Percentiles rank a stretch among this genome's conserved stretches.
These are phyloP conservation scores for Lodderomyces metapsilosis DNA, from an alignment of 1,139 yeast genomes.

Conservation along the genomic window DNA sequence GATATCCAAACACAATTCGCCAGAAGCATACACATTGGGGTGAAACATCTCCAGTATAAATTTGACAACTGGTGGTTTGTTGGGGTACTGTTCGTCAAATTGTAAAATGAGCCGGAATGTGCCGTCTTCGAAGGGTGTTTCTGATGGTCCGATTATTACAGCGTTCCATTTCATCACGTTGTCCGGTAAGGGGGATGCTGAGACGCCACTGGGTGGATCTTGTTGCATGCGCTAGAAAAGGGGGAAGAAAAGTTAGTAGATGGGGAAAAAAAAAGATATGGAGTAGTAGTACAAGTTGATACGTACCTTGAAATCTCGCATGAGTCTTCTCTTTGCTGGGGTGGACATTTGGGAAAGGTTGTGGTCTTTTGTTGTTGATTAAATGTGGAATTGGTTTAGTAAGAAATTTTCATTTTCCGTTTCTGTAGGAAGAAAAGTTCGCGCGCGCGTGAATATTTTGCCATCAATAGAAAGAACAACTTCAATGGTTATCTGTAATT, in stretches of 20 bases:
- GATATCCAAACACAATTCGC: slow-evolving; percentile 94
- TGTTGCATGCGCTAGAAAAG: slow-evolving; percentile 80
- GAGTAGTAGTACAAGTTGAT: no score
- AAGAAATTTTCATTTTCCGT: no score
- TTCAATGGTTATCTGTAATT: neutral
- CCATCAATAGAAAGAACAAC: no score
- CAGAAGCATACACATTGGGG: slow-evolving; percentile 94
- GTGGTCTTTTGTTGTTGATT: no score
- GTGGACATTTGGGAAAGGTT: slow-evolving; percentile 68
- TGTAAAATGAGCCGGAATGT: slow-evolving; percentile 84
- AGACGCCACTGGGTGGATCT: slow-evolving; percentile 97
- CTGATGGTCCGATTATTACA: slow-evolving; percentile 95
- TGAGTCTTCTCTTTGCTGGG: slow-evolving; percentile 94
- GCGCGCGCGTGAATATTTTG: no score
- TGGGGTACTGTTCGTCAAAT: slow-evolving; percentile 96
- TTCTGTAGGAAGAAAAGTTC: no score
- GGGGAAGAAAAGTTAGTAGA: neutral
- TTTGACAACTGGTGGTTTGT: slow-evolving; percentile 91
- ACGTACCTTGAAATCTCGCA: slow-evolving; percentile 93
- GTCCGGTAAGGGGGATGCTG: slow-evolving; percentile 95
- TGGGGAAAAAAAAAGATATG: neutral
- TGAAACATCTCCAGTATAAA: slow-evolving; percentile 95
- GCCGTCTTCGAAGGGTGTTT: slow-evolving; percentile 98
- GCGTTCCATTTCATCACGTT: slow-evolving; percentile 98
- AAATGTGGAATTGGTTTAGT: neutral